Evolutionary conservation across 768 basidiomycete species (phyloP).

Genomic region (Chalciporus sphaerocephalus): DNA sequence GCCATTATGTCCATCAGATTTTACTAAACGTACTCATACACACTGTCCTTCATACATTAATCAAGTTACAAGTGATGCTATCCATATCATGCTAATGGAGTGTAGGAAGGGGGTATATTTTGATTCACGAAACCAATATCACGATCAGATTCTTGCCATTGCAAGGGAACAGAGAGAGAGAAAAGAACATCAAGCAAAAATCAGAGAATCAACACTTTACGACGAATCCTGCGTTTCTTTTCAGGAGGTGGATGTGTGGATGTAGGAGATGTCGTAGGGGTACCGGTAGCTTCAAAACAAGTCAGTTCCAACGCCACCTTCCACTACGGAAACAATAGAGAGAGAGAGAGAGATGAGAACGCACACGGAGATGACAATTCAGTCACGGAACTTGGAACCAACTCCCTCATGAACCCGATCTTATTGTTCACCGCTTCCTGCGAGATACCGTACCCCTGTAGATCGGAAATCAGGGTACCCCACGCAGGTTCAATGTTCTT

Average conservation of each 20-base stretch:
- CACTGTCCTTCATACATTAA: constrained; percentile 13
- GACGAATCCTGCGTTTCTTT: constrained; percentile 31
- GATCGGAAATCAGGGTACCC: constrained; percentile 42
- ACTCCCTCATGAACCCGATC: constrained; percentile 34
- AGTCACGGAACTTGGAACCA: constrained; percentile 13
- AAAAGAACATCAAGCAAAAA: constrained; percentile 1
- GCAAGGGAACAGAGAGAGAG: neutral
- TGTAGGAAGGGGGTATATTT: constrained; percentile 11
- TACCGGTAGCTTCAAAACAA: constrained; percentile 7
- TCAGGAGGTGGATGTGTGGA: constrained; percentile 15
- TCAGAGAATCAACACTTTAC: constrained; percentile 29
- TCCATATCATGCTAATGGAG: constrained; percentile 17
- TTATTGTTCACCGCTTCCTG: constrained; percentile 30
- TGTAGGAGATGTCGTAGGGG: constrained; percentile 9
- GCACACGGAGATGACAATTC: constrained; percentile 12
- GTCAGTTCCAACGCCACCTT: neutral
- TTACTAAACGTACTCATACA: constrained; percentile 6
- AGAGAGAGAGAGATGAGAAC: neutral
- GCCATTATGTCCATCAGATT: constrained; percentile 3
- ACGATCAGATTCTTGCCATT: neutral
- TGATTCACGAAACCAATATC: neutral
- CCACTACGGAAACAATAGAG: neutral
- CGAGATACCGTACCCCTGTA: constrained; percentile 38
- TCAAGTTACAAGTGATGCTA: constrained; percentile 20
- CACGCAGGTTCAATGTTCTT: constrained; percentile 52